phyloP scores from a whole-genome alignment of 2,329 filamentous ascomycete species.

The Triangularia setosa region DNA sequence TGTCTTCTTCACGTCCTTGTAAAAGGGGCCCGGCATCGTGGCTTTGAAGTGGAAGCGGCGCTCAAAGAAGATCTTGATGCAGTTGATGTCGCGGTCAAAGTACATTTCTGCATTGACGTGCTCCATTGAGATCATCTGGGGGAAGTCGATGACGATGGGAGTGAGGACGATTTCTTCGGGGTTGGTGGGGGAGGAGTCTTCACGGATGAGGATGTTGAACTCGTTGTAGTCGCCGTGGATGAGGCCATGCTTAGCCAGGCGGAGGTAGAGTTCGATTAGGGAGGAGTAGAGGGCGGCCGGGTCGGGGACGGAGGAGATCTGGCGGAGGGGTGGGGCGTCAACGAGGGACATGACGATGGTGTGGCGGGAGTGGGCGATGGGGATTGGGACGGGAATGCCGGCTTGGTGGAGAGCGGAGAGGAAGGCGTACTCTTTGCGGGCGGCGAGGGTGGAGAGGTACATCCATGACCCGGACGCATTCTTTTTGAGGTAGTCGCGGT shows the following conservation, averaged over 20 bases:
- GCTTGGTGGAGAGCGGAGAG: constrained; percentile 82
- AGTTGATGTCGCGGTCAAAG: constrained; percentile 92
- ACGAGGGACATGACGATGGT: constrained; percentile 95
- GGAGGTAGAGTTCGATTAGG: constrained; percentile 79
- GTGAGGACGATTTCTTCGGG: constrained; percentile 50
- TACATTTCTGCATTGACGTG: constrained; percentile 94
- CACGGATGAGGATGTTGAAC: constrained; percentile 95
- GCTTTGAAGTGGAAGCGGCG: constrained; percentile 83
- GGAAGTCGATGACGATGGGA: constrained; percentile 93
- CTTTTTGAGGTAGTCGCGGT: constrained; percentile 82
- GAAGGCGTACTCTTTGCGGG: constrained; percentile 91
- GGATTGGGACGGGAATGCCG: constrained; percentile 85
- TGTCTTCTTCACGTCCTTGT: constrained; percentile 74
- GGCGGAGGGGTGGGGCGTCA: constrained; percentile 85
- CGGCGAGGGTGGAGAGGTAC: constrained; percentile 91
- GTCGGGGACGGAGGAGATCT: constrained; percentile 79
- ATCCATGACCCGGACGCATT: constrained; percentile 84
- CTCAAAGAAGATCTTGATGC: constrained; percentile 91
- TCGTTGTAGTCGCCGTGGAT: constrained; percentile 99
- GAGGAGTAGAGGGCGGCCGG: constrained; percentile 87
- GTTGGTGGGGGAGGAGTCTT: constrained; percentile 46
- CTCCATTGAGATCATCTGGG: constrained; percentile 95
- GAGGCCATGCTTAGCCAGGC: constrained; percentile 77
- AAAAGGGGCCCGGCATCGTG: constrained; percentile 79
- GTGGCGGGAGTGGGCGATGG: constrained; percentile 84